Conservation (phyloP, 176 grass and related monocot genomes). For the Tillandsia leiboldiana region DNA sequence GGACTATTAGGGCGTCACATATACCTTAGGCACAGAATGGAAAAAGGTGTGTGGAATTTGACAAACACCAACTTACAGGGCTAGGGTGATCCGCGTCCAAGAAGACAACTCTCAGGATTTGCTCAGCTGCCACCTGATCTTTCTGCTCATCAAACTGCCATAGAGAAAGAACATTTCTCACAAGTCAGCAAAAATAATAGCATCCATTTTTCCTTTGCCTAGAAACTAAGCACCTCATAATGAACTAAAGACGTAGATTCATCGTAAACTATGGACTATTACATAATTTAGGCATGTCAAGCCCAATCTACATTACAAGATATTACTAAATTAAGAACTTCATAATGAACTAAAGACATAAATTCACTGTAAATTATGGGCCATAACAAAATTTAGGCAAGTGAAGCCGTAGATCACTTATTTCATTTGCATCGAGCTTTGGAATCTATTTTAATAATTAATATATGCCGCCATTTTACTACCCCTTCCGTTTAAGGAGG, state of each 20-base stretch:
- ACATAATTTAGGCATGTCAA: neutral
- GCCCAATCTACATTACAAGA: too few species aligned
- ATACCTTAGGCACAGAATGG: neutral
- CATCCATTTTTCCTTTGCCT: too few species aligned
- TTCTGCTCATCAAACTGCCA: constrained; percentile 89
- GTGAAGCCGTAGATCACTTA: too few species aligned
- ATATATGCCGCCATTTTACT: too few species aligned
- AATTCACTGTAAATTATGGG: neutral
- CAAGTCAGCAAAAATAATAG: too few species aligned
- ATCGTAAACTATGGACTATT: neutral
- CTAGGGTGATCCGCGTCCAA: constrained; percentile 46
- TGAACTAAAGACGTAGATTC: neutral
- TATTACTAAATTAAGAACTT: too few species aligned
- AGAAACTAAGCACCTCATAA: neutral
- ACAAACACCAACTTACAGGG: constrained; percentile 43
- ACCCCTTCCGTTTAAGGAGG: too few species aligned
- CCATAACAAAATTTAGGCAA: neutral
- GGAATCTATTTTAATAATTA: too few species aligned
- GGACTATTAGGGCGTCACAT: too few species aligned
- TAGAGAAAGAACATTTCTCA: neutral
- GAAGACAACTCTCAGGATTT: constrained; percentile 87
- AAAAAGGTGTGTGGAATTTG: neutral
- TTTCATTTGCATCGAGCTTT: too few species aligned
- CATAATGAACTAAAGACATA: neutral
- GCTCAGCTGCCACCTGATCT: constrained; percentile 77